Evolutionary conservation across 176 grass and related monocot genomes (phyloP).

Genomic region (Otatea glauca): DNA sequence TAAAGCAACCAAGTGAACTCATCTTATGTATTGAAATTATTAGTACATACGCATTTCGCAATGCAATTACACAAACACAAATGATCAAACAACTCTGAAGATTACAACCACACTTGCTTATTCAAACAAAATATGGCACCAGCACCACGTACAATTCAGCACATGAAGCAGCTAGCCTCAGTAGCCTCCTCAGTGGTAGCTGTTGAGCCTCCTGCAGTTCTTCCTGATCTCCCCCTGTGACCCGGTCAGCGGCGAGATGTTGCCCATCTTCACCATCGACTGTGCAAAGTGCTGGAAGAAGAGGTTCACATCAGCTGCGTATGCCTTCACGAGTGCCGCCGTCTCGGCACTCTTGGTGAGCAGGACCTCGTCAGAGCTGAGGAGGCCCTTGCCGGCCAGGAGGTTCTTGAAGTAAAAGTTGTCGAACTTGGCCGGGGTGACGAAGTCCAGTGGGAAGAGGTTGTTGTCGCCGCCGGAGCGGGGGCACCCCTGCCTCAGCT

Average conservation of each 20-base stretch:
- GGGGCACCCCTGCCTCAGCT: conserved; percentile 70
- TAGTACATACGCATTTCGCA: conserved; percentile 31
- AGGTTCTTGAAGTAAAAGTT: conserved; percentile 89
- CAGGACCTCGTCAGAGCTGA: conserved; percentile 84
- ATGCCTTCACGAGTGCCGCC: conserved; percentile 67
- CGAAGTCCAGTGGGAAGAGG: conserved; percentile 76
- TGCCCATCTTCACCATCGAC: conserved; percentile 96
- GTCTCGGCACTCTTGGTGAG: conserved; percentile 66
- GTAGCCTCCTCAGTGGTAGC: conserved; percentile 35
- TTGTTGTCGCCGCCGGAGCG: conserved; percentile 75
- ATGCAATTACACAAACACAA: conserved; percentile 43
- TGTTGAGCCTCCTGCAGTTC: conserved; percentile 88
- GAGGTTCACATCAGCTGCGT: conserved; percentile 62
- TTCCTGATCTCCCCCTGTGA: conserved; percentile 76
- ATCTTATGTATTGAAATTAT: conserved; percentile 43
- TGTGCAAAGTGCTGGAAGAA: conserved; percentile 87
- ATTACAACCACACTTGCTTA: conserved; percentile 47
- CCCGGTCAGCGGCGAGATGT: conserved; percentile 69
- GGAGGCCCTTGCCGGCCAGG: conserved; percentile 66
- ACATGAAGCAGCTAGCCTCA: not conserved
- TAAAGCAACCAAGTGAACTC: conserved; percentile 41
- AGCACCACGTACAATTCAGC: conserved; percentile 35
- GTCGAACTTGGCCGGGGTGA: conserved; percentile 75
- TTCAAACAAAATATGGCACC: conserved; percentile 49
- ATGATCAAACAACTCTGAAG: conserved; percentile 6